Evolutionary conservation across 1,284 basidiomycete genomes (phyloP).

Genomic region (Moesziomyces globuligerus): DNA sequence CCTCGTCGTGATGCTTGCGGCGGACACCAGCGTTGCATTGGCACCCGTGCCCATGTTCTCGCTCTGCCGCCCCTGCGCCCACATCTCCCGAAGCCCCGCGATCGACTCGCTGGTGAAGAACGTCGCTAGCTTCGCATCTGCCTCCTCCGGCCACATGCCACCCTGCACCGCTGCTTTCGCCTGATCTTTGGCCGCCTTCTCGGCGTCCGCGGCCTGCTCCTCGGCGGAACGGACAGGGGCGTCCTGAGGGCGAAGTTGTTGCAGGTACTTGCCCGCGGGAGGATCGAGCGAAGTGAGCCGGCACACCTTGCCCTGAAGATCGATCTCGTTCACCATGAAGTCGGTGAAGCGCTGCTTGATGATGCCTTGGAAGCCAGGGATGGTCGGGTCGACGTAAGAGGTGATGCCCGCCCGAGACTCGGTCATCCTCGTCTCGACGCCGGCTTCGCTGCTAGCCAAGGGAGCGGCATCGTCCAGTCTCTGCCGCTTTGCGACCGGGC

Average conservation of each 20-base stretch:
- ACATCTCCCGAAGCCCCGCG: conserved; percentile 24
- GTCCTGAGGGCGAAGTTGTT: conserved; percentile 9
- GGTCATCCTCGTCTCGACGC: conserved; percentile 35
- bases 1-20: conserved; percentile 69
- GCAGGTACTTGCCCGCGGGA: conserved; percentile 31
- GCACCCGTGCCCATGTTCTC: conserved; percentile 32
- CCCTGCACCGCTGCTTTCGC: conserved; percentile 2
- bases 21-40: conserved; percentile 33
- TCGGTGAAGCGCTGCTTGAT: conserved; percentile 65
- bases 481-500: conserved; percentile 19
- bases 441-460: not conserved
- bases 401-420: conserved; percentile 50
- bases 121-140: conserved; percentile 17
- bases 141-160: conserved; percentile 28
- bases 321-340: conserved; percentile 61
- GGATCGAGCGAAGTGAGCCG: conserved; percentile 51
- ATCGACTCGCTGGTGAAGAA: conserved; percentile 35
- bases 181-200: not conserved
- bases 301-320: conserved; percentile 28
- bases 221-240: not conserved
- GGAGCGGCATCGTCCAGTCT: conserved; percentile 7
- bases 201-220: conserved; percentile 1
- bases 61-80: conserved; percentile 10
- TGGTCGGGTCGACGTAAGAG: conserved; percentile 46
- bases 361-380: conserved; percentile 57